Conservation (phyloP, 257 asterid species). For the Solanum chiquidenum region DNA sequence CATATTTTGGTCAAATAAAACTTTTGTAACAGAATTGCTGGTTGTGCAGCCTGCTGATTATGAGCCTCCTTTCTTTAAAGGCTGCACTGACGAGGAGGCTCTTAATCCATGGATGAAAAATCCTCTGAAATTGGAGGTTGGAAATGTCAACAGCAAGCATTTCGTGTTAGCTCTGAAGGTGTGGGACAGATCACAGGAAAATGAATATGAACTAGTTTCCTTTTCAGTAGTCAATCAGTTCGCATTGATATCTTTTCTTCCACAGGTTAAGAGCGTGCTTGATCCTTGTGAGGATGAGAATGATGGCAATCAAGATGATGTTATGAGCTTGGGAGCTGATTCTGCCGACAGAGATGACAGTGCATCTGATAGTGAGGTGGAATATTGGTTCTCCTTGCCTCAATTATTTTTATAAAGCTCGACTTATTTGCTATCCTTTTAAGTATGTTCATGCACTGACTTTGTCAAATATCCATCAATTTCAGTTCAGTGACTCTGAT, state of each 20-base stretch:
- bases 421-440: background rate
- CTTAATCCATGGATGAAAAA: conserved; percentile 67
- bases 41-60: conserved; percentile 86
- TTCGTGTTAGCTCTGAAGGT: conserved; percentile 85
- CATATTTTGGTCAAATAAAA: background rate
- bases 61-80: conserved; percentile 92
- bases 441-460: background rate
- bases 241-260: conserved; percentile 1
- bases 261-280: conserved; percentile 90
- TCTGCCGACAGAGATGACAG: conserved; percentile 38
- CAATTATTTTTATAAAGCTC: background rate
- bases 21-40: conserved; percentile 2
- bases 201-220: background rate
- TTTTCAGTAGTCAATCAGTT: background rate
- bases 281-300: conserved; percentile 96
- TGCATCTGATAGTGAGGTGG: conserved; percentile 78
- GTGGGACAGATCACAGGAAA: conserved; percentile 3
- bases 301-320: conserved; percentile 51
- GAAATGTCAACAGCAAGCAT: conserved; percentile 89
- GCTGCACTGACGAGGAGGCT: conserved; percentile 82
- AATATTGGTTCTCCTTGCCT: conserved; percentile 1
- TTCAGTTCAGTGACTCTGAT: conserved; percentile 66
- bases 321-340: conserved; percentile 59
- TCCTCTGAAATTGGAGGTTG: conserved; percentile 91
- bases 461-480: conserved; percentile 1